Conservation (phyloP, 257 asterid genomes). For the Jasminum sambac region DNA sequence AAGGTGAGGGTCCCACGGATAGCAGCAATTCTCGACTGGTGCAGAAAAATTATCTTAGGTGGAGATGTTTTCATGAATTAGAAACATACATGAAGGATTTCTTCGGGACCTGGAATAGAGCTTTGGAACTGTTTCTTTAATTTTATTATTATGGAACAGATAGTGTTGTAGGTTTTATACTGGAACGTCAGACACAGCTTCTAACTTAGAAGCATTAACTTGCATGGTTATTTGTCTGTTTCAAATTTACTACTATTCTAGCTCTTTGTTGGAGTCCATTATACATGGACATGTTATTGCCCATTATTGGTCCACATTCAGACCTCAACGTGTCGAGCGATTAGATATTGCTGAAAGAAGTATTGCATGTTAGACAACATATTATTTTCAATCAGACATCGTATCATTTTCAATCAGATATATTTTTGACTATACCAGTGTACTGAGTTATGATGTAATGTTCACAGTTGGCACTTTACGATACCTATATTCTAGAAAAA, state of each 20-base stretch:
- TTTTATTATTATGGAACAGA: background rate
- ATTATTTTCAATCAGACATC: too few species aligned
- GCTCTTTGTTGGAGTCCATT: background rate
- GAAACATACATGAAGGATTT: background rate
- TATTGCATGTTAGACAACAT: too few species aligned
- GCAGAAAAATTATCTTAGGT: background rate
- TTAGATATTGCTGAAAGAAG: too few species aligned
- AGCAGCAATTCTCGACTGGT: background rate
- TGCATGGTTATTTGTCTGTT: background rate
- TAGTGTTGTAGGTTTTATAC: conserved; percentile 17
- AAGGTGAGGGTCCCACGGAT: background rate
- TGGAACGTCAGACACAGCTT: background rate
- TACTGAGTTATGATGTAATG: too few species aligned
- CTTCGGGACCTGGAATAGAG: conserved; percentile 13
- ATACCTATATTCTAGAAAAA: too few species aligned
- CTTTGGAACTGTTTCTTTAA: conserved; percentile 5
- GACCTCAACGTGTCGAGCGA: too few species aligned
- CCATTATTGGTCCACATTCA: too few species aligned
- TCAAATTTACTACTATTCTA: background rate
- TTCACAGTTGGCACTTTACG: too few species aligned
- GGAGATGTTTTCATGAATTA: conserved; percentile 1
- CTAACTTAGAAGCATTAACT: background rate
- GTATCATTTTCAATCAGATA: too few species aligned
- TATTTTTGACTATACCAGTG: too few species aligned
- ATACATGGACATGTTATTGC: too few species aligned